Conservation (phyloP, 129 eudicot species). For the Smallanthus sonchifolius region DNA sequence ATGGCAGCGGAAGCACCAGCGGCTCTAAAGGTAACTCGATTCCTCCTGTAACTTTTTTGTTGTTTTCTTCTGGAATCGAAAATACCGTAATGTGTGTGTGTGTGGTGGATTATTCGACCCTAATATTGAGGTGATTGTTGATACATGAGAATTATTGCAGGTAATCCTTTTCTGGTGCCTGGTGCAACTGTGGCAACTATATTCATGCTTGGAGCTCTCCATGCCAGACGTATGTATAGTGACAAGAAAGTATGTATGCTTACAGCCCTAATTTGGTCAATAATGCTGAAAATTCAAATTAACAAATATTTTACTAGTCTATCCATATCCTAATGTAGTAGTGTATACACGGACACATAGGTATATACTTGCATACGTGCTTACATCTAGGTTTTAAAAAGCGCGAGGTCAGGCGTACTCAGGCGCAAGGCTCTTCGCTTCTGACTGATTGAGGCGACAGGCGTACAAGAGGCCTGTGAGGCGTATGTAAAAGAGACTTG, state of each 20-base stretch:
- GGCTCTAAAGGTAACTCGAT: slow-evolving; percentile 49
- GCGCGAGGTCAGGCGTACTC: no score
- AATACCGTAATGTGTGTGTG: neutral
- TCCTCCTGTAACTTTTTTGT: no score
- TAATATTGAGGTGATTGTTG: neutral
- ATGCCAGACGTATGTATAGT: slow-evolving; percentile 83
- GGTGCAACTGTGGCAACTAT: slow-evolving; percentile 94
- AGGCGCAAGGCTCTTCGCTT: no score
- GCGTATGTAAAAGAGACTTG: no score
- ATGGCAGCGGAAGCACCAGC: slow-evolving; percentile 40
- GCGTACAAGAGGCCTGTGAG: no score
- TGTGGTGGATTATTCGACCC: neutral
- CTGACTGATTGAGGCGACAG: no score
- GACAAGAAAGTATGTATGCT: slow-evolving; percentile 67
- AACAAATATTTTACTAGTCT: neutral
- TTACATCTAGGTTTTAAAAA: neutral
- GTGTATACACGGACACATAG: neutral
- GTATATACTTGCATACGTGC: neutral
- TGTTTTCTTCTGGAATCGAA: neutral
- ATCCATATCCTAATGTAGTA: neutral
- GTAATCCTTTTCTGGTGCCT: slow-evolving; percentile 73
- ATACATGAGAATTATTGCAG: slow-evolving; percentile 31
- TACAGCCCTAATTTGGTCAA: neutral
- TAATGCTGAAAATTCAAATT: neutral
- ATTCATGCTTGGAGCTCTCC: slow-evolving; percentile 93